Percentiles rank a stretch among this genome's conserved stretches.
Conservation (phyloP, 75 land plant genomes). For the Cunninghamia lanceolata region DNA sequence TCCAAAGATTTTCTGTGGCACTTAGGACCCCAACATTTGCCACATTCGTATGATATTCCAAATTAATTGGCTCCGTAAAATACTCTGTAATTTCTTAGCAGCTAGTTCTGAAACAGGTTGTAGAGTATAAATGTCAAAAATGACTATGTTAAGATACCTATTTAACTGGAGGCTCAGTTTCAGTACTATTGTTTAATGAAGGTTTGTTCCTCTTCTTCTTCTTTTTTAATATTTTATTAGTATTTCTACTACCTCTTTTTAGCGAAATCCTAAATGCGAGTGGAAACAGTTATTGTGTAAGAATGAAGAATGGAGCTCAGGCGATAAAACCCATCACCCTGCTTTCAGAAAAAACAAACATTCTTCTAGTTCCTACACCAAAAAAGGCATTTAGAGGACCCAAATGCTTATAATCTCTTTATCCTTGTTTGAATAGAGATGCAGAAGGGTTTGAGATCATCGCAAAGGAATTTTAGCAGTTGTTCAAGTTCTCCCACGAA, state of each 20-base stretch:
- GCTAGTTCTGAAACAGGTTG: background rate
- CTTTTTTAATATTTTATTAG: background rate
- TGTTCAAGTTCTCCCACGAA: conserved; percentile 2
- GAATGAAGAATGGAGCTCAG: background rate
- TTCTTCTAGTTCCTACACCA: background rate
- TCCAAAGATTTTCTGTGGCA: too few relatives aligned
- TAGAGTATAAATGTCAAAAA: background rate
- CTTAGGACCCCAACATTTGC: too few relatives aligned
- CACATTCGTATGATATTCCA: too few relatives aligned
- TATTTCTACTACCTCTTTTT: background rate
- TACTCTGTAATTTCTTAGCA: too few relatives aligned
- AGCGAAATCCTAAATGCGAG: background rate
- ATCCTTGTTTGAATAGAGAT: too few relatives aligned
- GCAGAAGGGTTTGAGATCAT: background rate
- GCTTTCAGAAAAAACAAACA: background rate
- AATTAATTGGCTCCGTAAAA: too few relatives aligned
- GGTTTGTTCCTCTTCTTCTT: conserved; percentile 11
- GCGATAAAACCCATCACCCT: background rate
- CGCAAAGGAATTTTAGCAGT: conserved; percentile 8
- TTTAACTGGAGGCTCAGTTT: background rate
- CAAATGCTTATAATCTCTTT: background rate
- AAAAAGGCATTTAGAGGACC: background rate
- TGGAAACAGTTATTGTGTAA: background rate
- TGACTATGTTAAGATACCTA: background rate
- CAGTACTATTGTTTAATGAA: conserved; percentile 9